Conservation (phyloP, 1,284 basidiomycete species). For the Cutaneotrichosporon sp. region DNA sequence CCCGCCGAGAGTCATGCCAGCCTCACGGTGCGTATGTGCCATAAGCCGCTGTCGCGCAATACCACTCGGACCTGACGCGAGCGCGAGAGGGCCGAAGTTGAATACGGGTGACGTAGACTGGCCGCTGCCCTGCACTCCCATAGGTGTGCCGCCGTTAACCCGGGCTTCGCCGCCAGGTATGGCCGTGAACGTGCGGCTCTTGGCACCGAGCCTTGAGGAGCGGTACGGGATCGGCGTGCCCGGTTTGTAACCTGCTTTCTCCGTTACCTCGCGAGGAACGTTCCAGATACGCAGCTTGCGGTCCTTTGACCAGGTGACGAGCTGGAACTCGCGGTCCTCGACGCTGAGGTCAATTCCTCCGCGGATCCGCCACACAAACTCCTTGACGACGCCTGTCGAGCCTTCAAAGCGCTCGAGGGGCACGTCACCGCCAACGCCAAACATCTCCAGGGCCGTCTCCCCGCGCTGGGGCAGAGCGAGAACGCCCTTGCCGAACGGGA, state of each 20-base stretch:
- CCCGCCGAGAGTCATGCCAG: constrained; percentile 48
- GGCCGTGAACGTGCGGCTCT: constrained; percentile 42
- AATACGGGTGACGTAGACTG: constrained; percentile 1
- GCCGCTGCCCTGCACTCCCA: neutral
- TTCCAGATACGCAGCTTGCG: constrained; percentile 90
- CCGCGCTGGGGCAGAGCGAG: constrained; percentile 86
- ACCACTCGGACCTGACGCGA: constrained; percentile 28
- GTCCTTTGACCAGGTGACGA: constrained; percentile 97
- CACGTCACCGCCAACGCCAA: constrained; percentile 44
- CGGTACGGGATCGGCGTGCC: constrained; percentile 53
- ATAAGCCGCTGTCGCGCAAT: constrained; percentile 33
- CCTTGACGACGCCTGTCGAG: constrained; percentile 89
- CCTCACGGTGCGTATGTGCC: constrained; percentile 23
- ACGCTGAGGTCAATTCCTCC: constrained; percentile 50
- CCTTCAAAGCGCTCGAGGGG: constrained; percentile 73
- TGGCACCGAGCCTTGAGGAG: constrained; percentile 50
- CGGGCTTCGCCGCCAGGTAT: constrained; percentile 9
- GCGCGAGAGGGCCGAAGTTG: constrained; percentile 6
- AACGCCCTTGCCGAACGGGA: constrained; percentile 88
- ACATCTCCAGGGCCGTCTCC: constrained; percentile 81
- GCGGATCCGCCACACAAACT: constrained; percentile 87
- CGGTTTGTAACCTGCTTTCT: constrained; percentile 50
- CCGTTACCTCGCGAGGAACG: constrained; percentile 59
- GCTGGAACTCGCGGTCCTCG: constrained; percentile 74
- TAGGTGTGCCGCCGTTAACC: neutral